Conservation (phyloP, 768 basidiomycete genomes). For the Pleurotus eryngii region DNA sequence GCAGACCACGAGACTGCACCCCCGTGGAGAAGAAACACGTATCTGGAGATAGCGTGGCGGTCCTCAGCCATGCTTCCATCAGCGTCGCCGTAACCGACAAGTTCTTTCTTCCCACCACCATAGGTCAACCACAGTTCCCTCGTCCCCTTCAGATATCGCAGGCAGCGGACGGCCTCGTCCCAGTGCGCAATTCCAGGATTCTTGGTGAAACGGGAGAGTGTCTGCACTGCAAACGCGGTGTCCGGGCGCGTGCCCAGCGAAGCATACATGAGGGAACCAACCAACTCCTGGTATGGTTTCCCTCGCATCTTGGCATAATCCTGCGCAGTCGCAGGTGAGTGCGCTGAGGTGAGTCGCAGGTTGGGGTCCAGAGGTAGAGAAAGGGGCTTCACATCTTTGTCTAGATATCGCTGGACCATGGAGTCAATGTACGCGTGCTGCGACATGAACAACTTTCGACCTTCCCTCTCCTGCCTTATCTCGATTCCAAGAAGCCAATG, state of each 20-base stretch:
- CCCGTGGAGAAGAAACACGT: conserved; percentile 25
- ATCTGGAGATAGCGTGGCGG: conserved; percentile 30
- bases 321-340: conserved; percentile 17
- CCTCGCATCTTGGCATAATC: conserved; percentile 21
- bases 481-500: conserved; percentile 17
- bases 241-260: conserved; percentile 30
- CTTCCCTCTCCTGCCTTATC: conserved; percentile 11
- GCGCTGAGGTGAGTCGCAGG: conserved; percentile 12
- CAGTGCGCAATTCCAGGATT: conserved; percentile 33
- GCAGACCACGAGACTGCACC: conserved; percentile 30
- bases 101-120: conserved; percentile 11
- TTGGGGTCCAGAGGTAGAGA: conserved; percentile 24
- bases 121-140: conserved; percentile 13
- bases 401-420: conserved; percentile 19
- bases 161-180: conserved; percentile 33
- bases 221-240: conserved; percentile 26
- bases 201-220: conserved; percentile 26
- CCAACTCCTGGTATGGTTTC: conserved; percentile 22
- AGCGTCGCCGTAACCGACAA: conserved; percentile 15
- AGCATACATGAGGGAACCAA: conserved; percentile 32
- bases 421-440: conserved; percentile 30
- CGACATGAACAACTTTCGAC: conserved; percentile 18
- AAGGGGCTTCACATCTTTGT: conserved; percentile 23
- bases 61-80: conserved; percentile 14
- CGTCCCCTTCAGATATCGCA: conserved; percentile 33